Base-by-base conservation (phyloP, 2,329 filamentous ascomycete species). In the Xylariomycetidae sp. region DNA sequence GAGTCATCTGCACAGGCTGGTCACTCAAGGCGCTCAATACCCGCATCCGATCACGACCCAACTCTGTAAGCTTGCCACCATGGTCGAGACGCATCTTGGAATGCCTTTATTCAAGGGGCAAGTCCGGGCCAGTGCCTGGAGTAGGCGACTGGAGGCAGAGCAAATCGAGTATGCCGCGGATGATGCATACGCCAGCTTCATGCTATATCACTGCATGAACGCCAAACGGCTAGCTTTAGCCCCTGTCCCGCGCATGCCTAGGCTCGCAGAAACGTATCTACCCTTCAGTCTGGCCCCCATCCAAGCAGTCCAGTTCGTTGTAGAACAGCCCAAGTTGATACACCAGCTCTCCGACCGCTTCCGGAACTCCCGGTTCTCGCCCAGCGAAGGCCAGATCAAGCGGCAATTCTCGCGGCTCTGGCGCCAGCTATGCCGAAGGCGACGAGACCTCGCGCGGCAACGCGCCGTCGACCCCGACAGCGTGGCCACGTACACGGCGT, bases 151-250 rank as follows among this genome's bases (percentile, higher is more conserved):
- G 4, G 35, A 30, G 13, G 14, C 17, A 2, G 28, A 31, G 1
- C 48, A 52, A 33, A 42, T 30, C 7, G 20, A 29, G 4, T 50
- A 53, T 25, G 50, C 49, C 9, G 49, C 47, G 10, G 33, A 42
- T 17, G 50, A 53, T 19, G 47, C 43, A 2, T 53, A 53, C 16
- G 48, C 44, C n/a, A 32, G 41, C n/a, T 50, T 39, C 26, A 53
- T 53, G 49, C 43, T 53, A 2, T 53, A 47, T 31, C 48, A 52
- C 20, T 44, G 41, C 29, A 44, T 53, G 45, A 48, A 51, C 18
- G 38, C 45, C 9, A 48, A 46, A 28, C 42, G 49, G 4, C 31
- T 48, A 13, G 25, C 25, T 13, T 49, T 50, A 44, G 32, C 8
- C 44, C 44, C 42, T 0, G 29, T 34, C 5, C 47, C 43, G 2